Base-by-base conservation (phyloP, 108 stramenopile genomes). In the Cyclotella atomus region DNA sequence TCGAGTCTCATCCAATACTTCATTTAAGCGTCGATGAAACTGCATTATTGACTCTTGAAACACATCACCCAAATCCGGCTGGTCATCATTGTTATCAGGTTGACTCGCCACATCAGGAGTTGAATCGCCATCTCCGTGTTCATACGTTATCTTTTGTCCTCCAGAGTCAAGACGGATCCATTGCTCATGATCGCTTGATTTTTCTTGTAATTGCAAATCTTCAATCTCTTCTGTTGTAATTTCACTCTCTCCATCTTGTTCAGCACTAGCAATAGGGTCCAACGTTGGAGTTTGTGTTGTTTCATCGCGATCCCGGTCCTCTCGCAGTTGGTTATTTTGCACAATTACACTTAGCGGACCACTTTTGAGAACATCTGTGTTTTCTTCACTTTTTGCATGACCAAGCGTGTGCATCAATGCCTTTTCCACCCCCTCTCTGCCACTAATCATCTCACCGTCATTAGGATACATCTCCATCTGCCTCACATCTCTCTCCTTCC, bases 21-120 rank as follows among this genome's bases (percentile, higher is more conserved):
- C 72, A 52, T 85, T 68, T 38, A 85, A 46, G 28, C 79, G 78
- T 20, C 69, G 82, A 55, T 83, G 70, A 29, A 85, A 85, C 65
- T 85, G 77, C 21, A 79, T 35, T 16, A 79, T 71, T 3, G 78
- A 54, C 54, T 79, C 78, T 50, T 60, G 47, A 45, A 79, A 71
- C 4, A 55, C 47, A 59, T 79, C 71, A 54, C 65, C 38, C 47
- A 29, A 23, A 35, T 79, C 71, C 0, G 71, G 43, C 46, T 46
- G 71, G 1, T 36, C 35, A 25, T 52, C 78, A 33, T 65, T 25
- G 35, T 78, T 60, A 0, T 32, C 23, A 43, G 16, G 68, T n/a
- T 59, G n/a, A 19, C 72, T 19, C 2, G 52, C 25, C 35, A 34
- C 12, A 2, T 59, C 30, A 30, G 30, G 57, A 35, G 0, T 3